Percentiles rank a stretch among this genome's conserved stretches.
Evolutionary conservation across 2,329 filamentous ascomycete genomes (phyloP).

Genomic region (Sarocladium kiliense): DNA sequence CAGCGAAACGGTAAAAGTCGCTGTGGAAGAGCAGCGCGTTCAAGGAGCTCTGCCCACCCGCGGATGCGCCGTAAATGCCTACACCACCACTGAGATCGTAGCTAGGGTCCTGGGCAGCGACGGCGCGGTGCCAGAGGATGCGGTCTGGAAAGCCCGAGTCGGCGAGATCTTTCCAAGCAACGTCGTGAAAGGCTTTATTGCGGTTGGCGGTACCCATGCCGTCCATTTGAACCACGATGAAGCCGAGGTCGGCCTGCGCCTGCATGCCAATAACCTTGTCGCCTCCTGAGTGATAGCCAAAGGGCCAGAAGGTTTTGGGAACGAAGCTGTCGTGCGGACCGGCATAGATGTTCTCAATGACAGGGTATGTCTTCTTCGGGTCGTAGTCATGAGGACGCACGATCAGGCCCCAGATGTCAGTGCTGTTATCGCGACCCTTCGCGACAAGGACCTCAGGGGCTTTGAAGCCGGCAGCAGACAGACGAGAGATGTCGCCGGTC

Average conservation of each 20-base stretch:
- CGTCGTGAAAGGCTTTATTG: slow-evolving; percentile 23
- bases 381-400: slow-evolving; percentile 20
- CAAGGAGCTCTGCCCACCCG: slow-evolving; percentile 24
- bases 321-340: slow-evolving; percentile 20
- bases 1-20: slow-evolving; percentile 23
- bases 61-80: slow-evolving; percentile 23
- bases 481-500: neutral
- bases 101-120: slow-evolving; percentile 11
- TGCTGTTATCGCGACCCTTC: slow-evolving; percentile 20
- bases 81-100: slow-evolving; percentile 13
- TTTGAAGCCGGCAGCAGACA: slow-evolving; percentile 14
- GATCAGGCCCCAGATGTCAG: slow-evolving; percentile 22
- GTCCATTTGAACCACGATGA: slow-evolving; percentile 23
- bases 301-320: slow-evolving; percentile 18
- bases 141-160: slow-evolving; percentile 24
- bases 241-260: slow-evolving; percentile 22
- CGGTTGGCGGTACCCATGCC: slow-evolving; percentile 28
- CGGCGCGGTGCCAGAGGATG: slow-evolving; percentile 23
- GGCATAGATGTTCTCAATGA: slow-evolving; percentile 24
- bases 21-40: slow-evolving; percentile 21
- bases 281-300: slow-evolving; percentile 8
- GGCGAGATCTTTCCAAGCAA: slow-evolving; percentile 23
- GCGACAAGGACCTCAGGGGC: slow-evolving; percentile 19
- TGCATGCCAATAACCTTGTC: slow-evolving; percentile 11
- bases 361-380: slow-evolving; percentile 18